These are phyloP conservation scores for Penicillium expansum DNA, from an alignment of 2,329 filamentous ascomycete genomes.

Conservation along the genomic window DNA sequence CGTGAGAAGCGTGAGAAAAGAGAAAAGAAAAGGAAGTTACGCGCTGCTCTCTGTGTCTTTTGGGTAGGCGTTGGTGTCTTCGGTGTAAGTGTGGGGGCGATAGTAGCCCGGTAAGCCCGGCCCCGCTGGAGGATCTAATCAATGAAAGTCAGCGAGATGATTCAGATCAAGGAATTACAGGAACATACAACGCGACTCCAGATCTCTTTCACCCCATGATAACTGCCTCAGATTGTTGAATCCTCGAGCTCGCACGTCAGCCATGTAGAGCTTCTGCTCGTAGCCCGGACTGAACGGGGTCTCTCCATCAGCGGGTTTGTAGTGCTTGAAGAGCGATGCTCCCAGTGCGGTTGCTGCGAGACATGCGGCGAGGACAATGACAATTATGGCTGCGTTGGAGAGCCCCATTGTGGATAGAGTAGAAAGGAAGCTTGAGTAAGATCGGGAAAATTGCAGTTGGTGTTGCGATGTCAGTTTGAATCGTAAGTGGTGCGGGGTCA, in stretches of 20 bases:
- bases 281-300: constrained; percentile 20
- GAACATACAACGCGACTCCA: constrained; percentile 26
- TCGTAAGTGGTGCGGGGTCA: not conserved
- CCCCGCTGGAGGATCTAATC: constrained; percentile 13
- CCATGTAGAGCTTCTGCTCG: constrained; percentile 35
- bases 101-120: constrained; percentile 12
- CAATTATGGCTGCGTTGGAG: constrained; percentile 27
- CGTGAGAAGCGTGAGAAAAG: not conserved
- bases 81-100: constrained; percentile 7
- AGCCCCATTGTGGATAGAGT: constrained; percentile 19
- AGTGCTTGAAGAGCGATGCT: constrained; percentile 31
- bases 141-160: constrained; percentile 4
- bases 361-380: constrained; percentile 35
- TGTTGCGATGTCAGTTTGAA: not conserved
- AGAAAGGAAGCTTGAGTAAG: not conserved
- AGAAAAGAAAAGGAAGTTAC: not conserved
- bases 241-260: constrained; percentile 29
- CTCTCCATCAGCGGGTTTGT: constrained; percentile 24
- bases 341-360: constrained; percentile 29
- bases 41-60: constrained; percentile 3
- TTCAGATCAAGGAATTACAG: not conserved
- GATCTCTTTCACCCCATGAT: constrained; percentile 19
- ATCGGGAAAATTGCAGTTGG: not conserved
- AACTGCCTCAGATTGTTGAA: constrained; percentile 23
- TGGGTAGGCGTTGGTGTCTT: not conserved